Evolutionary conservation across 768 basidiomycete genomes (phyloP), one percentile per base, ranked within the genome.

Genomic region (Tremella fuciformis): DNA sequence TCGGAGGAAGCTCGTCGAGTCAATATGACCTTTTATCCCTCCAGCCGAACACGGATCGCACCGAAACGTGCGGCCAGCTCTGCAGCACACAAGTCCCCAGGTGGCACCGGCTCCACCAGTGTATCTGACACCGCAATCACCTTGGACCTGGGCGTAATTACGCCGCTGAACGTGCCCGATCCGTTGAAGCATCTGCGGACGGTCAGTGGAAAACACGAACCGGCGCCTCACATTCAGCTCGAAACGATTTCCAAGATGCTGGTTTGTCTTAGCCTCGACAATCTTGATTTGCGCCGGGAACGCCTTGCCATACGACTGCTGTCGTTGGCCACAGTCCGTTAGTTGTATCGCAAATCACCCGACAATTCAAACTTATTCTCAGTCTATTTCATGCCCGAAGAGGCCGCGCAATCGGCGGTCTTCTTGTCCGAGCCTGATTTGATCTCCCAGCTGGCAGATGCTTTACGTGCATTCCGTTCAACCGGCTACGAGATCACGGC

Each of bases 401-500:
- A 82, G 39, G 84, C 87, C 73, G 88, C 89, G 1, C 83, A 85
- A 40, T 60, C 65, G 8, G 84, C 88, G 3, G 84, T 98, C 42
- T 94, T 98, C 80, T 82, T 98, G 11, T 93, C 91, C 70, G 93
- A 98, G 75, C 94, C 94, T 7, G 93, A 96, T 69, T 81, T 98
- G 53, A 86, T 96, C 65, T 80, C 83, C 1, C 89, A 93, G 69
- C 81, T 97, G 58, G 90, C 92, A 11, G 91, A 93, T 68, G 82
- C 98, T 21, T 82, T 98, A 40, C 89, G 22, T 18, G 34, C 34
- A 3, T 90, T 69, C 83, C 89, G 41, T 88, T 91, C 69, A 82
- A 81, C 46, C 24, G 84, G 88, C 8, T 79, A 85, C 48, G 75
- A 81, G 25, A 83, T 96, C 7, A 88, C 93, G 76, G 87, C 87